Evolutionary conservation across 139 green algal species (phyloP).

Genomic region (Chlorella vulgaris): DNA sequence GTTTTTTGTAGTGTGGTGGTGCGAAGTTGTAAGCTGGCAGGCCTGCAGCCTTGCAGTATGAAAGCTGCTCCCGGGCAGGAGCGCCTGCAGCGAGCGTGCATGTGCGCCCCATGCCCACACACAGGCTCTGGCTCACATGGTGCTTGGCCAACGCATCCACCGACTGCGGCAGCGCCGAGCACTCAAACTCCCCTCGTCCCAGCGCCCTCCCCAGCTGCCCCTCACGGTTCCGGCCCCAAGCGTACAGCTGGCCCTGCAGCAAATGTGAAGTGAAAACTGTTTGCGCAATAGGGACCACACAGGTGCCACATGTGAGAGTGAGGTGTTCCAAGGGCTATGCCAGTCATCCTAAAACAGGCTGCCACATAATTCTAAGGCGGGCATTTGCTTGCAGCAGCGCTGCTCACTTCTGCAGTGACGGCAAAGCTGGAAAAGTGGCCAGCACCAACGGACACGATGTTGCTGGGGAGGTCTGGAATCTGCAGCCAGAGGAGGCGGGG

Average conservation of each 20-base stretch:
- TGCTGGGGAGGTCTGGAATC: slow-evolving; percentile 20
- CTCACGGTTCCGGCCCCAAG: slow-evolving; percentile 29
- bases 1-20: too few relatives aligned
- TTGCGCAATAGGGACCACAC: not conserved
- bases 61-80: not conserved
- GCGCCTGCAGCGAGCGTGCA: not conserved
- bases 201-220: slow-evolving; percentile 34
- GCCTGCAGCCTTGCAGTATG: not conserved
- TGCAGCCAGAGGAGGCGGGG: too few relatives aligned
- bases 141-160: slow-evolving; percentile 2
- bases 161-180: not conserved
- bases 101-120: not conserved
- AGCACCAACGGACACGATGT: slow-evolving; percentile 35
- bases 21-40: not conserved
- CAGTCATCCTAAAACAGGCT: not conserved
- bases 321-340: not conserved
- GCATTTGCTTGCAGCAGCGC: not conserved
- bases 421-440: slow-evolving; percentile 48
- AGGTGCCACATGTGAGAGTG: not conserved
- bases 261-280: not conserved
- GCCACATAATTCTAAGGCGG: not conserved
- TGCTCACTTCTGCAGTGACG: slow-evolving; percentile 8
- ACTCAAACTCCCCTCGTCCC: slow-evolving; percentile 4
- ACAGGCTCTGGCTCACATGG: not conserved
- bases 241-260: slow-evolving; percentile 8